These are phyloP conservation scores for Voacanga thouarsii DNA, from an alignment of 257 asterid species.

Conservation along the genomic window DNA sequence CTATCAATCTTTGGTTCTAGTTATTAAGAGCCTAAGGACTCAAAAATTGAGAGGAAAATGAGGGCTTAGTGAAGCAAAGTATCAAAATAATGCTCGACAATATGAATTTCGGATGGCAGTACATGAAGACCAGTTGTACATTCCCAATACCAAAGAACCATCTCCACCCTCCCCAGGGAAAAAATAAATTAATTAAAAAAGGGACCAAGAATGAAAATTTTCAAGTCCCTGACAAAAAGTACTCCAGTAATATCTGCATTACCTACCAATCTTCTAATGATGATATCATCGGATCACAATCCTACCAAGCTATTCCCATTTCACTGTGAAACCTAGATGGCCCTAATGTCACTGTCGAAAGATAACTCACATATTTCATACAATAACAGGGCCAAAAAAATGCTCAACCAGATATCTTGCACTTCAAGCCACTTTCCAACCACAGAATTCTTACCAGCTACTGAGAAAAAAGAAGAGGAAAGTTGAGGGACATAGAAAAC, in stretches of 20 bases:
- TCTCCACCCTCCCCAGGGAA: background rate
- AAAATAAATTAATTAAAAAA: too few species aligned
- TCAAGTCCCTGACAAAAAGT: too few species aligned
- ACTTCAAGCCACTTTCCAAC: background rate
- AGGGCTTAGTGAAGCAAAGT: background rate
- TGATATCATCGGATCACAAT: background rate
- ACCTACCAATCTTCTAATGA: background rate
- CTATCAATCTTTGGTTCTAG: background rate
- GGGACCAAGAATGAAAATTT: background rate
- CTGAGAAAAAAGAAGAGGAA: background rate
- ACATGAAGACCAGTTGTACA: background rate
- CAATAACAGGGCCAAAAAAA: background rate
- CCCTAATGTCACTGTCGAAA: background rate
- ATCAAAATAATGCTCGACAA: background rate
- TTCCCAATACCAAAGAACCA: background rate
- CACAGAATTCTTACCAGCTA: background rate
- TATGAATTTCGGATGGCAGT: background rate
- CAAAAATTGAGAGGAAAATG: background rate
- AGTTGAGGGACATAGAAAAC: slow-evolving; percentile 6
- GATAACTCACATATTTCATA: background rate
- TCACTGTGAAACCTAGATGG: background rate
- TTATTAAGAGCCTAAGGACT: background rate
- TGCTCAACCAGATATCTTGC: background rate
- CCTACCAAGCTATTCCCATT: background rate
- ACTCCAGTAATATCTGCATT: background rate